Percentiles rank a stretch among this genome's conserved stretches.
Conservation (phyloP, 73 alveolate genomes). For the Strombidium stylifer region DNA sequence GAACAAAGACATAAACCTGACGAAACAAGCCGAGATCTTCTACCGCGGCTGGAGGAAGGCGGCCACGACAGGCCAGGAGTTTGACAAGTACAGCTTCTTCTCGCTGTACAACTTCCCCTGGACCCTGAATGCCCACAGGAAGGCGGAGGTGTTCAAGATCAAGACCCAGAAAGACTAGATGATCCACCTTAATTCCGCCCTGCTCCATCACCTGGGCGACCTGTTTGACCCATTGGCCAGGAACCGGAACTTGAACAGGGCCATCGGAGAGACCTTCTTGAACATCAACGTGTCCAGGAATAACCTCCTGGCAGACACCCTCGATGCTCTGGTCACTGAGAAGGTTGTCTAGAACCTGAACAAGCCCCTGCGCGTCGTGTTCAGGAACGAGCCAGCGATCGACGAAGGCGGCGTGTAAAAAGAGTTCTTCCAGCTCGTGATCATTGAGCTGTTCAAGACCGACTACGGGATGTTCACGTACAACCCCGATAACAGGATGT, state of each 20-base stretch:
- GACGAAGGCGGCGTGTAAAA: conserved; percentile 99
- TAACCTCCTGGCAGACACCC: conserved; percentile 90
- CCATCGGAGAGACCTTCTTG: too few species aligned
- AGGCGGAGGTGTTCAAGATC: conserved; percentile 25
- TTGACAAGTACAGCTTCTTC: neutral
- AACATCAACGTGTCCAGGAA: too few species aligned
- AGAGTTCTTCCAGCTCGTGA: conserved; percentile 92
- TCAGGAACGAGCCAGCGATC: conserved; percentile 94
- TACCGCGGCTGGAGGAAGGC: neutral
- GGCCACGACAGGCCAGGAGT: neutral
- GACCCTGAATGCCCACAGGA: conserved; percentile 15
- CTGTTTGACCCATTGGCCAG: too few species aligned
- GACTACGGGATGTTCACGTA: conserved; percentile 78
- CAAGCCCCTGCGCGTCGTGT: conserved; percentile 88
- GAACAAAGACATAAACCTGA: conserved; percentile 1
- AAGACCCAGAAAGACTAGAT: too few species aligned
- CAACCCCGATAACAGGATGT: conserved; percentile 75
- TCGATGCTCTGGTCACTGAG: conserved; percentile 59
- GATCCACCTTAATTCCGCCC: too few species aligned
- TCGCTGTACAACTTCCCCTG: conserved; percentile 22
- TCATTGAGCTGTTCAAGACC: conserved; percentile 80
- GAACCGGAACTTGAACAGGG: too few species aligned
- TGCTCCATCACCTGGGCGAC: too few species aligned
- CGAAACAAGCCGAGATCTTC: conserved; percentile 5
- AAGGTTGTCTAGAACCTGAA: conserved; percentile 67